Conservation (phyloP, 2,329 filamentous ascomycete species). For the Calonectria ilicicola region DNA sequence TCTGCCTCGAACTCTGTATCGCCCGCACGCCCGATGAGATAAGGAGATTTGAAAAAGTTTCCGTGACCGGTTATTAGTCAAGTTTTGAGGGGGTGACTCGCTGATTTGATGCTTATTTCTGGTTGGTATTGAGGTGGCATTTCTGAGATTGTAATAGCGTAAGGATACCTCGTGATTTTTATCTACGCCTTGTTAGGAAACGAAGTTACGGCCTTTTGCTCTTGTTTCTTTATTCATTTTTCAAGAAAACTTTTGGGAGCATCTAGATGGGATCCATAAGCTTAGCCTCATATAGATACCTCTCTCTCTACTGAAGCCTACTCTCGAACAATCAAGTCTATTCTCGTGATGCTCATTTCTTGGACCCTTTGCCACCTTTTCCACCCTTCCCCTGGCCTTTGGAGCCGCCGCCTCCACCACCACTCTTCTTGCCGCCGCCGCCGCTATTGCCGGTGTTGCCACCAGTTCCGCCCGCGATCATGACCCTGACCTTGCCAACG, state of each 20-base stretch:
- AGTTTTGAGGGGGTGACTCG: background rate
- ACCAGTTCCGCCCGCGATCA: conserved; percentile 73
- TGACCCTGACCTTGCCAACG: conserved; percentile 82
- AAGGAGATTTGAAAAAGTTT: conserved; percentile 60
- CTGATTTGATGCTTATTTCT: background rate
- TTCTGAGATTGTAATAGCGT: conserved; percentile 17
- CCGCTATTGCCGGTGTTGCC: conserved; percentile 56
- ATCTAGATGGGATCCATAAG: conserved; percentile 20
- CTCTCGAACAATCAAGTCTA: conserved; percentile 5
- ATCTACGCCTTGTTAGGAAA: background rate
- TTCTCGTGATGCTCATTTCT: conserved; percentile 46
- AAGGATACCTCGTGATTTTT: conserved; percentile 2
- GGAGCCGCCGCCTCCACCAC: conserved; percentile 34
- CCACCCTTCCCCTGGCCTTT: conserved; percentile 49
- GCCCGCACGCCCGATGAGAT: conserved; percentile 71
- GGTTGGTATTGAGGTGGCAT: conserved; percentile 6
- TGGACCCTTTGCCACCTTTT: conserved; percentile 57
- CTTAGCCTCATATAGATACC: conserved; percentile 23
- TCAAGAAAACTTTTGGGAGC: conserved; percentile 2
- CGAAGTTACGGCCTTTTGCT: conserved; percentile 17
- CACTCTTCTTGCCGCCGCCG: conserved; percentile 50
- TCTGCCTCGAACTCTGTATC: conserved; percentile 78
- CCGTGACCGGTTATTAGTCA: conserved; percentile 23
- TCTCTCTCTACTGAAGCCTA: conserved; percentile 19
- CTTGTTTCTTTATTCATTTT: conserved; percentile 12